Conservation (phyloP, 306 rosid species). For the Carpinus fangiana region DNA sequence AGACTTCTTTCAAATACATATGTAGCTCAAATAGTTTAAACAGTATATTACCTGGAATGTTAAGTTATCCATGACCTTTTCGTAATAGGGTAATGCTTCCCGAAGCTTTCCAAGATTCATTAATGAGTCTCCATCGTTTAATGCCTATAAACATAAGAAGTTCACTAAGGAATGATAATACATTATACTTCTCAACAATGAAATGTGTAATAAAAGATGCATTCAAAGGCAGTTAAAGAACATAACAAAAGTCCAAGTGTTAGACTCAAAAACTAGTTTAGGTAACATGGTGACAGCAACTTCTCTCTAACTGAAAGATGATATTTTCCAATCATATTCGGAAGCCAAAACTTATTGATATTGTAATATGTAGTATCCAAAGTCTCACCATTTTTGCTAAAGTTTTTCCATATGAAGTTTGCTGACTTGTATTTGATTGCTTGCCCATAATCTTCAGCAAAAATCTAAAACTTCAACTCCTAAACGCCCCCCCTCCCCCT, state of each 20-base stretch:
- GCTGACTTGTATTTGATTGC: neutral
- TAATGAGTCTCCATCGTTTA: constrained; percentile 74
- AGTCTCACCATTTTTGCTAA: neutral
- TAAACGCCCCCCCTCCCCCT: no score
- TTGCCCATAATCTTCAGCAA: neutral
- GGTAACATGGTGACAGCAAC: neutral
- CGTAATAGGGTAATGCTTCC: constrained; percentile 69
- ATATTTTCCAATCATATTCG: neutral
- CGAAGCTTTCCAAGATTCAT: constrained; percentile 69
- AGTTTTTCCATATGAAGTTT: neutral
- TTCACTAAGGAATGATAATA: neutral
- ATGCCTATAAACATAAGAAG: constrained; percentile 40
- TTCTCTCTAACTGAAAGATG: neutral
- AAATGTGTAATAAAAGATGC: constrained; percentile 10
- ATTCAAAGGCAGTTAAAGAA: constrained; percentile 1
- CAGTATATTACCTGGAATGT: constrained; percentile 61
- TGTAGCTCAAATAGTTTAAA: constrained; percentile 10
- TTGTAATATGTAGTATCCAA: neutral
- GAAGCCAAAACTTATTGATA: neutral
- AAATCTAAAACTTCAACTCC: no score
- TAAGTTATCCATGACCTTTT: constrained; percentile 69
- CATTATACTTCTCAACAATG: neutral
- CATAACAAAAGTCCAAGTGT: constrained; percentile 1
- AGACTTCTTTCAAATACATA: neutral
- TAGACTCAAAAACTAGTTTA: neutral